Evolutionary conservation across 1,139 yeast species (phyloP), one percentile per base, ranked within the genome.

Genomic region (Pichia kudriavzevii): DNA sequence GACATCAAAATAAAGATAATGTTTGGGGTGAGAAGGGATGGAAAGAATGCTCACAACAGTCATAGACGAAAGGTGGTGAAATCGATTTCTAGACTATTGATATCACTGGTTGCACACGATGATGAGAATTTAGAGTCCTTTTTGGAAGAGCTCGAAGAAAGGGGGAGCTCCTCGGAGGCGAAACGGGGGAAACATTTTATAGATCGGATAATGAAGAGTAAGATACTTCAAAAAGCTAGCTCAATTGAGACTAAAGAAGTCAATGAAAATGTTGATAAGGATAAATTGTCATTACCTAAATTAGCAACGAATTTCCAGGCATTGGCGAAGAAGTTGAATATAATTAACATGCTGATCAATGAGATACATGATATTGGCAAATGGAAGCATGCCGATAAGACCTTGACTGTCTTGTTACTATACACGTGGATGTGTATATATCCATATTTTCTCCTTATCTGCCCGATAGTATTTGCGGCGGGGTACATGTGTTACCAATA

Each of bases 401-500:
- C 88, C 0, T 47, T 79, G 11, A 59, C 74, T 2, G 55, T 60
- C 14, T 55, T 79, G 37, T 61, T 76, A 8, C 45, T 71, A 4
- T 72, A 77, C 40, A 75, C 87, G 0, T 64, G 75, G 40, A 63
- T 72, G 3, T 76, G 83, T 49, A 57, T 80, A 29, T 71, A 82
- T 61, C 95, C 95, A 0, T 78, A 77, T 51, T 59, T 82, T 34
- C 63, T 84, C 7, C 56, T 79, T 25, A 69, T 77, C 1, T 62
- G 78, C 28, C 95, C 96, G 0, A 51, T 82, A 25, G 43, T 79
- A 1, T 68, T 64, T 34, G 39, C 83, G 5, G 53, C 69, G 41
- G 79, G 77, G 0, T 61, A 80, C 2, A 65, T 85, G 61, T 63
- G 80, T 1, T 91, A 94, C 0, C 85, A 83, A 1, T 87, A 78